Conservation (phyloP, 768 basidiomycete species). For the Hortiboletus flavorubellus region DNA sequence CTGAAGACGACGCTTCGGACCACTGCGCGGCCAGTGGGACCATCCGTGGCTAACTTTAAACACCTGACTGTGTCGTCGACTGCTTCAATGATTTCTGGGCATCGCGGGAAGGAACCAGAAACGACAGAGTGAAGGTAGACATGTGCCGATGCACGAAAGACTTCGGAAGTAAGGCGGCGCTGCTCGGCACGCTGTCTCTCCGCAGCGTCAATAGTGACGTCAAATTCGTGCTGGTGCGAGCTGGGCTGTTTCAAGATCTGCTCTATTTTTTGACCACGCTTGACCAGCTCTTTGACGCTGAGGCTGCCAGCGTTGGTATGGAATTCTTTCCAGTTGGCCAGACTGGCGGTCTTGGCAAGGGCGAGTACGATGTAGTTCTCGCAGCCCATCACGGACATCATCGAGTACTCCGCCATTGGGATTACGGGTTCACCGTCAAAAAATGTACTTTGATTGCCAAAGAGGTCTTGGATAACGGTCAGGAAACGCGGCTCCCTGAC, state of each 20-base stretch:
- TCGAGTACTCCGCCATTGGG: slow-evolving; percentile 48
- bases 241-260: slow-evolving; percentile 24
- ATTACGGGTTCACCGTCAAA: slow-evolving; percentile 38
- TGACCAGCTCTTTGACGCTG: slow-evolving; percentile 59
- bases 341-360: slow-evolving; percentile 65
- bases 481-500: slow-evolving; percentile 56
- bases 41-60: slow-evolving; percentile 38
- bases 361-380: slow-evolving; percentile 77
- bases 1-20: slow-evolving; percentile 77
- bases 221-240: not conserved
- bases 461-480: slow-evolving; percentile 52
- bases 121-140: slow-evolving; percentile 77
- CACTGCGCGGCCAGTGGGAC: slow-evolving; percentile 47
- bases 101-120: slow-evolving; percentile 66
- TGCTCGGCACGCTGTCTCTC: slow-evolving; percentile 29
- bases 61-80: slow-evolving; percentile 53
- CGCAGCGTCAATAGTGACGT: not conserved
- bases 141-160: slow-evolving; percentile 71
- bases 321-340: slow-evolving; percentile 62
- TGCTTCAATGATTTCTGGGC: slow-evolving; percentile 55
- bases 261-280: slow-evolving; percentile 52
- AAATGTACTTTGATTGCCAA: slow-evolving; percentile 27
- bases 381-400: slow-evolving; percentile 85
- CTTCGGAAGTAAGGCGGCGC: slow-evolving; percentile 47
- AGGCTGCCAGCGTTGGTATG: slow-evolving; percentile 42